Evolutionary conservation across 345 rosid species (phyloP).

Genomic region (Populus euphratica): DNA sequence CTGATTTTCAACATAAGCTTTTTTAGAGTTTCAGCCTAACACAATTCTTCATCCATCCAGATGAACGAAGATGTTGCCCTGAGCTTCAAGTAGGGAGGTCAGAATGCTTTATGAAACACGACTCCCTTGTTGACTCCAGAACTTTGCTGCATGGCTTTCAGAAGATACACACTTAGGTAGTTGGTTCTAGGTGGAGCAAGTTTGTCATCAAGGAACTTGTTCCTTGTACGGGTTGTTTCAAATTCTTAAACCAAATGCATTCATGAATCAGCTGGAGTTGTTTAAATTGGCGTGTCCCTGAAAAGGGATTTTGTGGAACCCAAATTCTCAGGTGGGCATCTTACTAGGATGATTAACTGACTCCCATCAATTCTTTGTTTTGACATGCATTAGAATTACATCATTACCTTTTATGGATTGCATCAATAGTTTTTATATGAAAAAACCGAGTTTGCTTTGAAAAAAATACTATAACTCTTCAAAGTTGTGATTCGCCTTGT

Average conservation of each 20-base stretch:
- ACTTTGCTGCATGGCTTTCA: conserved; percentile 1
- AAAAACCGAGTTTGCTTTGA: neutral
- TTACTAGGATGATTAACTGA: neutral
- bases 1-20: neutral
- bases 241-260: neutral
- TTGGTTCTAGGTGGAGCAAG: conserved; percentile 2
- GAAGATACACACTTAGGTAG: neutral
- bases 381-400: neutral
- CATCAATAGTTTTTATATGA: neutral
- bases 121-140: neutral
- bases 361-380: neutral
- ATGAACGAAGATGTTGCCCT: conserved; percentile 48
- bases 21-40: neutral
- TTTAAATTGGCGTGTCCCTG: neutral
- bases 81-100: conserved; percentile 40
- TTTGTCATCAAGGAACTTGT: neutral
- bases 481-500: no score
- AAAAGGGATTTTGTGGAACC: conserved; percentile 3
- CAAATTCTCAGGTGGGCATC: neutral
- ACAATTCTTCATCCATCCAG: conserved; percentile 41
- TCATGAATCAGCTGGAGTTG: conserved; percentile 5
- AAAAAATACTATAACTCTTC: neutral
- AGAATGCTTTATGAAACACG: conserved; percentile 1
- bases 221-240: neutral
- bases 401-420: neutral